phyloP scores from a whole-genome alignment of 352 stramenopile species.

The Globisporangium parvum region DNA sequence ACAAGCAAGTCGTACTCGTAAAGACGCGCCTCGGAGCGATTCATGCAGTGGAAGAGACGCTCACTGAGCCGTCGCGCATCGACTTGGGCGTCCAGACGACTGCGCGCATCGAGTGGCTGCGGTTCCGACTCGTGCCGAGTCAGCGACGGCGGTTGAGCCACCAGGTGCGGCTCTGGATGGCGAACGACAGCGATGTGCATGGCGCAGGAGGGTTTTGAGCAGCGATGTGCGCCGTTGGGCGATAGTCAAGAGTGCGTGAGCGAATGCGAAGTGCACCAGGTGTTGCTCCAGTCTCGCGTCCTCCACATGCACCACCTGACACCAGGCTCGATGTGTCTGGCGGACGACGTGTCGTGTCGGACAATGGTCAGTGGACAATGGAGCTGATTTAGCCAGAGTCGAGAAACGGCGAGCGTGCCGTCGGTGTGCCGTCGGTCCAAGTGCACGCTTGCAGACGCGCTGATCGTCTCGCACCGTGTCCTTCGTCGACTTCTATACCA shows the following conservation, averaged over 20 bases:
- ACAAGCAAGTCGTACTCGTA: conserved; percentile 39
- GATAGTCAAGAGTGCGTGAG: not conserved
- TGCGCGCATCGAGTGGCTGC: conserved; percentile 41
- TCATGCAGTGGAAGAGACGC: conserved; percentile 62
- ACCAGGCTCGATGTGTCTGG: too few species aligned
- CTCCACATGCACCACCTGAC: too few species aligned
- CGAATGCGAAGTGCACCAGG: too few species aligned
- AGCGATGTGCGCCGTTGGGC: not conserved
- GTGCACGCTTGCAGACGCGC: too few species aligned
- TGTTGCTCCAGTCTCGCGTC: too few species aligned
- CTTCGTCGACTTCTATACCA: too few species aligned
- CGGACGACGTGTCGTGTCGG: too few species aligned
- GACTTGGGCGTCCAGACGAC: conserved; percentile 46
- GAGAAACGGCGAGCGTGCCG: too few species aligned
- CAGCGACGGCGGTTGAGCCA: conserved; percentile 63
- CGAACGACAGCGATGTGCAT: conserved; percentile 12
- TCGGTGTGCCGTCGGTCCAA: too few species aligned
- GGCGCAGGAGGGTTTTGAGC: conserved; percentile 9
- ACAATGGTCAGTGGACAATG: too few species aligned
- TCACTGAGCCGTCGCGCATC: conserved; percentile 52
- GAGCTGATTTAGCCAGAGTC: too few species aligned
- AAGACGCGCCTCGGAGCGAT: conserved; percentile 40
- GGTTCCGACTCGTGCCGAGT: conserved; percentile 40
- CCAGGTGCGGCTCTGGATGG: conserved; percentile 47
- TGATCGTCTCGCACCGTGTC: too few species aligned